Conservation (phyloP, 495 filamentous ascomycete genomes). For the Talaromyces wortmannii region DNA sequence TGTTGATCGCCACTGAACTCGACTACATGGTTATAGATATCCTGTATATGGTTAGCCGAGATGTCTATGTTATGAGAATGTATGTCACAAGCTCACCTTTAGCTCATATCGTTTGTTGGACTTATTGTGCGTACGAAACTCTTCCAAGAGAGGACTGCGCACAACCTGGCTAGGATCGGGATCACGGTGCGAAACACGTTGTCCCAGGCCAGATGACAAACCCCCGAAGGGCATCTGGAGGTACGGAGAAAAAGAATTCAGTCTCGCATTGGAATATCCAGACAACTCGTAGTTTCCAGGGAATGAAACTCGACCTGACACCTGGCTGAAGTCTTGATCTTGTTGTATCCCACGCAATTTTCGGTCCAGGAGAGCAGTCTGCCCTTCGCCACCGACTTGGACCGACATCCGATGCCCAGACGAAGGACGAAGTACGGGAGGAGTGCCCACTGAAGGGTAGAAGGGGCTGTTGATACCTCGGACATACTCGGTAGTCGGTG, state of each 20-base stretch:
- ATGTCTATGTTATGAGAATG: background rate
- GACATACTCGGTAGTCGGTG: slow-evolving; percentile 49
- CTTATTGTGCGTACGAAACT: slow-evolving; percentile 71
- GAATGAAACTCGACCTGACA: slow-evolving; percentile 29
- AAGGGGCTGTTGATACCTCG: slow-evolving; percentile 53
- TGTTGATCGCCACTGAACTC: slow-evolving; percentile 96
- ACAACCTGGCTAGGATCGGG: slow-evolving; percentile 57
- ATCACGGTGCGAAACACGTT: slow-evolving; percentile 49
- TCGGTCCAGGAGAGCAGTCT: slow-evolving; percentile 36
- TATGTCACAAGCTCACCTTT: slow-evolving; percentile 45
- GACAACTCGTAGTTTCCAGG: slow-evolving; percentile 32
- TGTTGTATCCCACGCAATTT: slow-evolving; percentile 40
- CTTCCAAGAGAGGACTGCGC: slow-evolving; percentile 67
- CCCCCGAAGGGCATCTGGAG: slow-evolving; percentile 29
- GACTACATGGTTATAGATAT: slow-evolving; percentile 83
- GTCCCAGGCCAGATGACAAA: slow-evolving; percentile 32
- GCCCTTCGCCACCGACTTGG: slow-evolving; percentile 26
- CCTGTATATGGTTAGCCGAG: slow-evolving; percentile 35
- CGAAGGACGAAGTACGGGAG: slow-evolving; percentile 38
- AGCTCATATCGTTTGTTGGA: slow-evolving; percentile 77
- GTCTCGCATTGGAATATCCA: slow-evolving; percentile 24
- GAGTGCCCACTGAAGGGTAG: slow-evolving; percentile 42
- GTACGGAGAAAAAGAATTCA: slow-evolving; percentile 29
- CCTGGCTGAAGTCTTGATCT: slow-evolving; percentile 38
- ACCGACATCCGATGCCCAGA: slow-evolving; percentile 26